Conservation (phyloP, 305 asterid species). For the Petunia hybrid region DNA sequence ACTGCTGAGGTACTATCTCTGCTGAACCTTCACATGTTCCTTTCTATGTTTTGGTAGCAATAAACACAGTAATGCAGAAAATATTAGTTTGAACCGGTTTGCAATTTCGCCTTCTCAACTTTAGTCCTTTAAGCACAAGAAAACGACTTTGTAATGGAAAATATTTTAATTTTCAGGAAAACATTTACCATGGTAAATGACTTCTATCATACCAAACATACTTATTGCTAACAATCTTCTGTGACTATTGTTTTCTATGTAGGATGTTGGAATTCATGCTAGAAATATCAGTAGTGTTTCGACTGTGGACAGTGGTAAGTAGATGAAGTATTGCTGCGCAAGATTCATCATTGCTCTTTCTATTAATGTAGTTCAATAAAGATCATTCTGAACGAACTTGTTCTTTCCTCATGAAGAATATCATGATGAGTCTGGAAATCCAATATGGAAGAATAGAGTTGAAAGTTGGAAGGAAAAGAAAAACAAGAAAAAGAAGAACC, state of each 20-base stretch:
- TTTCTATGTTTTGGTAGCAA: not conserved
- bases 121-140: too few species aligned
- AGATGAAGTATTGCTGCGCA: slow-evolving; percentile 17
- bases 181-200: too few species aligned
- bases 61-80: not conserved
- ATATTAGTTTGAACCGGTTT: too few species aligned
- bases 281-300: slow-evolving; percentile 89
- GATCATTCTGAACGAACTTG: slow-evolving; percentile 23
- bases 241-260: slow-evolving; percentile 35
- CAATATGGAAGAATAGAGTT: slow-evolving; percentile 98
- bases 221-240: not conserved
- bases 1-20: slow-evolving; percentile 51
- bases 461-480: slow-evolving; percentile 99
- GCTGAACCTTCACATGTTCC: not conserved
- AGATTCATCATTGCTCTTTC: not conserved
- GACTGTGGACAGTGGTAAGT: slow-evolving; percentile 92
- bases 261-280: slow-evolving; percentile 92
- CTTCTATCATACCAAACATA: not conserved
- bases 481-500: slow-evolving; percentile 70
- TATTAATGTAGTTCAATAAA: not conserved
- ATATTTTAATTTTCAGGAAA: too few species aligned
- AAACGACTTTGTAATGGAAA: too few species aligned
- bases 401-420: slow-evolving; percentile 53
- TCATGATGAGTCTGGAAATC: slow-evolving; percentile 82
- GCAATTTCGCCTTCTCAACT: too few species aligned